These are phyloP conservation scores for Cylindrotheca fusiformis DNA, from an alignment of 108 stramenopile species.

Conservation along the genomic window DNA sequence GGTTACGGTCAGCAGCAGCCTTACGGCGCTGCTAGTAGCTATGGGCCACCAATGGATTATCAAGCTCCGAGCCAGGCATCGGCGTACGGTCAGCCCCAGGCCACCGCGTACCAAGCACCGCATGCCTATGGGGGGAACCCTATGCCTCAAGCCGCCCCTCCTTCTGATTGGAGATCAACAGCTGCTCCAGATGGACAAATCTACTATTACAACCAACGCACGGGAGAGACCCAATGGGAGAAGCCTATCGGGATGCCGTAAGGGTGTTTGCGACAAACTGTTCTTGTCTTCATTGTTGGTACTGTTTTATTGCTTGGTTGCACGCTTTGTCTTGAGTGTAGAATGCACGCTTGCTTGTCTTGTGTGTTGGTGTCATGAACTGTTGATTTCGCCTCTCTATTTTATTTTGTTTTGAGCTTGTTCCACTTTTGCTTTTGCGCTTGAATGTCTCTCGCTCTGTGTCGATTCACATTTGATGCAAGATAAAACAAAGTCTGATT, in stretches of 20 bases:
- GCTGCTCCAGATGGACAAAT: conserved; percentile 73
- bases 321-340: not conserved
- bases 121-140: conserved; percentile 3
- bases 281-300: conserved; percentile 10
- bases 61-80: conserved; percentile 9
- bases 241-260: conserved; percentile 83
- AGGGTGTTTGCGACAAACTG: conserved; percentile 4
- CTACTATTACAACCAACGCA: conserved; percentile 89
- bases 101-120: conserved; percentile 36
- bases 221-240: conserved; percentile 87
- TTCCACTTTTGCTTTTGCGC: too few relatives aligned
- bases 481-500: too few relatives aligned
- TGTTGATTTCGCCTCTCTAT: too few relatives aligned
- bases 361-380: not conserved
- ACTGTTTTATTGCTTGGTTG: not conserved
- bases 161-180: conserved; percentile 56
- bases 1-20: conserved; percentile 38
- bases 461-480: too few relatives aligned
- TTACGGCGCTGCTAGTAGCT: not conserved
- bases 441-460: too few relatives aligned
- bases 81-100: conserved; percentile 34
- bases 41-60: not conserved
- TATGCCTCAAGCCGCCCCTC: conserved; percentile 20
- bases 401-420: too few relatives aligned
- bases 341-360: not conserved